These are phyloP conservation scores for Coffea humblotiana DNA, from an alignment of 305 asterid species.

Conservation along the genomic window DNA sequence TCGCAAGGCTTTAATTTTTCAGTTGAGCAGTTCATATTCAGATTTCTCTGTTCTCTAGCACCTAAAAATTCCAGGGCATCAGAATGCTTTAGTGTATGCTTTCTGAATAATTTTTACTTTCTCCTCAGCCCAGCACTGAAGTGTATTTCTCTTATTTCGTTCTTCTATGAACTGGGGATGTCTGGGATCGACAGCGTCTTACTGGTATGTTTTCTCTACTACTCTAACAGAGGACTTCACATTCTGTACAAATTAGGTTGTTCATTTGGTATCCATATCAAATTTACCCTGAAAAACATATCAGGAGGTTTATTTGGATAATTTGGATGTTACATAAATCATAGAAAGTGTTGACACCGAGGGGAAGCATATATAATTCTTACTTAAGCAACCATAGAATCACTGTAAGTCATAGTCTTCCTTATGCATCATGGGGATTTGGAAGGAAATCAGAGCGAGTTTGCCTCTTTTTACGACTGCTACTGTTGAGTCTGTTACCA, in stretches of 20 bases:
- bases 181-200: constrained; percentile 77
- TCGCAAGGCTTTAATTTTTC: not conserved
- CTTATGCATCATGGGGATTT: not conserved
- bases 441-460: not conserved
- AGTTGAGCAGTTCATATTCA: not conserved
- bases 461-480: not conserved
- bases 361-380: too few species aligned
- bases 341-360: not conserved
- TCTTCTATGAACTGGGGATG: constrained; percentile 95
- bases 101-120: constrained; percentile 22
- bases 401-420: not conserved
- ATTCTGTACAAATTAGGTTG: not conserved
- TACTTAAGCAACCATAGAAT: not conserved
- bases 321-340: not conserved
- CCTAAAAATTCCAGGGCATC: not conserved
- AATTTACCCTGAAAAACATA: not conserved
- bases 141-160: constrained; percentile 64
- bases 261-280: not conserved
- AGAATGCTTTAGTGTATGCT: not conserved
- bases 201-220: constrained; percentile 50
- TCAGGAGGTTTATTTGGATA: too few species aligned
- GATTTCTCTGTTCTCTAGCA: not conserved
- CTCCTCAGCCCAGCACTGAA: constrained; percentile 65
- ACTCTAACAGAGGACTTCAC: not conserved
- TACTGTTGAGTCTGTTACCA: not conserved